Evolutionary conservation across 2,329 filamentous ascomycete genomes (phyloP).

Genomic region (Albifimbria verrucaria): DNA sequence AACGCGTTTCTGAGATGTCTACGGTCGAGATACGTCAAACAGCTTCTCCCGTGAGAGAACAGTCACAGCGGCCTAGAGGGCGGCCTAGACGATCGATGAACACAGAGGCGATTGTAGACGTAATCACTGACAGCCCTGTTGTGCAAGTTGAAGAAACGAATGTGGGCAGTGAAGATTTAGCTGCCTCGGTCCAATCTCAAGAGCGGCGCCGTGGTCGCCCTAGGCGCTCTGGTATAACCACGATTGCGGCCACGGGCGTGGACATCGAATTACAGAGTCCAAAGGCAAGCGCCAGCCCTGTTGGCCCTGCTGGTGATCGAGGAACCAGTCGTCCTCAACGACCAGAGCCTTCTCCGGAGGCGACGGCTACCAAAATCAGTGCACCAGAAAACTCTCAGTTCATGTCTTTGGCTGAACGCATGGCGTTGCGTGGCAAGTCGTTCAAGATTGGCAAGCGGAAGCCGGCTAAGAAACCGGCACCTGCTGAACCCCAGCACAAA

Average conservation of each 20-base stretch:
- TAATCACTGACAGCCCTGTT: slow-evolving; percentile 8
- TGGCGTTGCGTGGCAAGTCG: slow-evolving; percentile 50
- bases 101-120: not conserved
- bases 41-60: not conserved
- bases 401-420: slow-evolving; percentile 56
- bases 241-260: slow-evolving; percentile 14
- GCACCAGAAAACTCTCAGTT: slow-evolving; percentile 26
- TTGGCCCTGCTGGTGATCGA: slow-evolving; percentile 3
- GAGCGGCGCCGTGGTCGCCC: slow-evolving; percentile 21
- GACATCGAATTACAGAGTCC: not conserved
- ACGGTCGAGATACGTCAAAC: not conserved
- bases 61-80: not conserved
- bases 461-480: slow-evolving; percentile 2
- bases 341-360: slow-evolving; percentile 11
- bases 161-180: slow-evolving; percentile 11
- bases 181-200: slow-evolving; percentile 4
- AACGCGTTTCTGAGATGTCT: not conserved
- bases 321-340: slow-evolving; percentile 21
- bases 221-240: slow-evolving; percentile 22
- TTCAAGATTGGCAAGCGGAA: slow-evolving; percentile 47
- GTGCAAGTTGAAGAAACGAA: slow-evolving; percentile 15
- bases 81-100: not conserved
- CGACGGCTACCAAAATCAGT: slow-evolving; percentile 2
- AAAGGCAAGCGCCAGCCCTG: slow-evolving; percentile 1
- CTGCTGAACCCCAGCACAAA: not conserved